Conservation (phyloP, 2,329 filamentous ascomycete genomes). For the Microsporum audouinii region DNA sequence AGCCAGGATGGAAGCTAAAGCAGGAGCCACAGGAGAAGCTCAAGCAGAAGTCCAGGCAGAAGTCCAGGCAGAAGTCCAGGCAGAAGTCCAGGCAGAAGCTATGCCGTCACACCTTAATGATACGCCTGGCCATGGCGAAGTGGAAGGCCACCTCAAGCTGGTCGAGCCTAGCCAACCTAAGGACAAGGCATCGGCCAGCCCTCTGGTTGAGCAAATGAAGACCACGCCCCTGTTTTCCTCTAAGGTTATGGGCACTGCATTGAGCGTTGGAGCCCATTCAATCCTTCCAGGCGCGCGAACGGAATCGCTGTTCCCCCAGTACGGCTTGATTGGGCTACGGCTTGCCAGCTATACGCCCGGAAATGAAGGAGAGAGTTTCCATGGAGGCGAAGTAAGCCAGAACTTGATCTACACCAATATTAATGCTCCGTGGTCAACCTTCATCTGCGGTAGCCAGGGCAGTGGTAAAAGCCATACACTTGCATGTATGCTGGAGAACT, state of each 20-base stretch:
- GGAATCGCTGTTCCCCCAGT: conserved; percentile 15
- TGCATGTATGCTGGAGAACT: conserved; percentile 44
- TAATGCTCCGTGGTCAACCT: conserved; percentile 46
- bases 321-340: conserved; percentile 18
- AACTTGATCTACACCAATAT: conserved; percentile 36
- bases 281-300: background rate
- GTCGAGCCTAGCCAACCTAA: conserved; percentile 9
- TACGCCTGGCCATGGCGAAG: background rate
- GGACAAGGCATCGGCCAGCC: conserved; percentile 6
- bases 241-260: background rate
- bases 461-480: conserved; percentile 52
- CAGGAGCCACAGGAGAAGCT: background rate
- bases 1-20: background rate
- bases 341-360: conserved; percentile 13
- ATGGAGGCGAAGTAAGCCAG: conserved; percentile 7
- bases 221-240: conserved; percentile 15
- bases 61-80: background rate
- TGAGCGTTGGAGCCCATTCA: background rate
- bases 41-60: background rate
- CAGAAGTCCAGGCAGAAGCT: background rate
- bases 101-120: background rate
- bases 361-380: background rate
- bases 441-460: conserved; percentile 54
- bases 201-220: conserved; percentile 12
- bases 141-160: conserved; percentile 7